Percentiles rank a stretch among this genome's conserved stretches.
These are phyloP conservation scores for Kuraishia molischiana DNA, from an alignment of 805 yeast species.

Conservation along the genomic window DNA sequence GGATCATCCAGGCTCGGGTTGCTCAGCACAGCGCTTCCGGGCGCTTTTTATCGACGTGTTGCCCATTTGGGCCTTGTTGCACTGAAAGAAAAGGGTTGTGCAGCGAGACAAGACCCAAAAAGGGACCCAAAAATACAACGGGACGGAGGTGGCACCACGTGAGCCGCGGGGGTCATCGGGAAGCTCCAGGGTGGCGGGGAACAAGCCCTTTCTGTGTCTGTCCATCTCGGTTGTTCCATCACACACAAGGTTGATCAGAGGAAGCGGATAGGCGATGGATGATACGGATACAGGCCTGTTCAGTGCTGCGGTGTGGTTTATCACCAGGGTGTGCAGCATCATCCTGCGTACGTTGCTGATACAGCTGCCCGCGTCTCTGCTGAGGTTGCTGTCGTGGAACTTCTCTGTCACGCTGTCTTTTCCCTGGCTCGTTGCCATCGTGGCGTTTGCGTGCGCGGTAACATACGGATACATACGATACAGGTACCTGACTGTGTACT, in stretches of 20 bases:
- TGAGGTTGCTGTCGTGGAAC: conserved; percentile 27
- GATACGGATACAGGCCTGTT: neutral
- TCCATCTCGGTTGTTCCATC: no score
- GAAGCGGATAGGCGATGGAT: neutral
- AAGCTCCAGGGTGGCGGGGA: no score
- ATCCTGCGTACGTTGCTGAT: neutral
- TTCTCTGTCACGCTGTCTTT: conserved; percentile 43
- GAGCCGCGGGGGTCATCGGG: no score
- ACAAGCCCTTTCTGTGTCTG: no score
- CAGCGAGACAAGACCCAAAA: no score
- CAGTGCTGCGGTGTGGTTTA: neutral
- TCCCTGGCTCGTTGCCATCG: conserved; percentile 29
- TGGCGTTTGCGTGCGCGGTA: conserved; percentile 20
- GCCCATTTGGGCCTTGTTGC: no score
- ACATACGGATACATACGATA: conserved; percentile 47
- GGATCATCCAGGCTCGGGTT: no score
- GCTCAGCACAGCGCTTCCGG: no score
- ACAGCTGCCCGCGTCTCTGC: conserved; percentile 9
- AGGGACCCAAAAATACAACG: no score
- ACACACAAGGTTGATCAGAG: neutral
- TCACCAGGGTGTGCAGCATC: neutral
- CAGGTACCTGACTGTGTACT: conserved; percentile 52
- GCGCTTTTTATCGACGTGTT: no score
- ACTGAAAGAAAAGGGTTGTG: no score
- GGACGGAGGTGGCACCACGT: no score